Evolutionary conservation across 345 rosid genomes (phyloP).

Genomic region (Salix caprea): DNA sequence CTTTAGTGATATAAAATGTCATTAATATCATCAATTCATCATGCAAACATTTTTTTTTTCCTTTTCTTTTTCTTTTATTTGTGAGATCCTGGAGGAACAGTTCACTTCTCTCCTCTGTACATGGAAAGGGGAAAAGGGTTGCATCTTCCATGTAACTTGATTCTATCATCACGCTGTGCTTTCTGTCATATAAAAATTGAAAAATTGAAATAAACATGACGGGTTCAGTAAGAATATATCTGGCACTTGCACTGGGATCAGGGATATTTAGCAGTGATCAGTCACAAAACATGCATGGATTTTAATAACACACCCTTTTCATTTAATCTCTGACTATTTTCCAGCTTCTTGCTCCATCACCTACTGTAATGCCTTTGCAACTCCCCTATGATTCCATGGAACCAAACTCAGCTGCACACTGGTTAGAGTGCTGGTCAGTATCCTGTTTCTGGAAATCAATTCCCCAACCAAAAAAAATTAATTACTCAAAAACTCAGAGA

Average conservation of each 20-base stretch:
- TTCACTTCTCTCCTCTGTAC: neutral
- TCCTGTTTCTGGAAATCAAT: constrained; percentile 71
- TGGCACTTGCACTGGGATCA: neutral
- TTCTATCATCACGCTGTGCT: neutral
- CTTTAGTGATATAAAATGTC: neutral
- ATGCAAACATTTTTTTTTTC: neutral
- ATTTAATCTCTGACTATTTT: constrained; percentile 20
- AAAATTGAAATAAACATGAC: neutral
- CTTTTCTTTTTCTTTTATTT: neutral
- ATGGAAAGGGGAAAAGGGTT: neutral
- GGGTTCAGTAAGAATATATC: neutral
- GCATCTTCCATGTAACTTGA: neutral
- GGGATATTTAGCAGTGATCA: neutral
- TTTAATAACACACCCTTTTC: neutral
- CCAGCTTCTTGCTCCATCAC: constrained; percentile 78
- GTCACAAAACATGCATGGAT: neutral
- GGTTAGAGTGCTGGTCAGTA: constrained; percentile 83
- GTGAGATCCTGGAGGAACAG: neutral
- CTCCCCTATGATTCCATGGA: constrained; percentile 46
- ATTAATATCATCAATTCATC: neutral
- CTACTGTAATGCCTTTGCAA: constrained; percentile 53
- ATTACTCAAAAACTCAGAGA: constrained; percentile 41
- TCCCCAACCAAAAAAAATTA: constrained; percentile 52
- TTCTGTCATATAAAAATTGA: neutral
- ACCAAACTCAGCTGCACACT: constrained; percentile 60